Conservation (phyloP, 495 filamentous ascomycete species). For the Sabuloglossum arenarium region DNA sequence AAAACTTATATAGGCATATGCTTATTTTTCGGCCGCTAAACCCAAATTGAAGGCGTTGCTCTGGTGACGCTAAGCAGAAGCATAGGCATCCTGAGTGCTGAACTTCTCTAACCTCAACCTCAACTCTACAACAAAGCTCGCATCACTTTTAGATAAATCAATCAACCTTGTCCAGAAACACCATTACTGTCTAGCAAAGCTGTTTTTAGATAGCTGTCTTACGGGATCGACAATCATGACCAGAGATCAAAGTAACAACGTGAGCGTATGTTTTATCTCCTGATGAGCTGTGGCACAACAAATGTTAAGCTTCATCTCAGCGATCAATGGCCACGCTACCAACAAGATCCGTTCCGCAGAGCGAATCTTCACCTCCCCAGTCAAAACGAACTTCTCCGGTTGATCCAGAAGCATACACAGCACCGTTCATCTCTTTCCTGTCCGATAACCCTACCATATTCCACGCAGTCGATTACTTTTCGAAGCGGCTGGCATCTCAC, state of each 20-base stretch:
- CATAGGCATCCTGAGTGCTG: too few relatives aligned
- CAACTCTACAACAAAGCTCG: too few relatives aligned
- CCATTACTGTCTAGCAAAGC: too few relatives aligned
- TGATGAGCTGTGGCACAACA: neutral
- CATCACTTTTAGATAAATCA: too few relatives aligned
- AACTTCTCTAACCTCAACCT: too few relatives aligned
- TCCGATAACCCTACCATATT: slow-evolving; percentile 81
- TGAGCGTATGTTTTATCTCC: neutral
- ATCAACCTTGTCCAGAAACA: too few relatives aligned
- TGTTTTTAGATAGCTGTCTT: too few relatives aligned
- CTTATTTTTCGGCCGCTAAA: too few relatives aligned
- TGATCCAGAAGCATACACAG: slow-evolving; percentile 30
- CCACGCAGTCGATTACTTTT: slow-evolving; percentile 62
- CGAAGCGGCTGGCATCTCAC: slow-evolving; percentile 40
- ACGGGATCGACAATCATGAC: neutral
- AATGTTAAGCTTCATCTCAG: neutral
- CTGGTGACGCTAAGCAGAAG: too few relatives aligned
- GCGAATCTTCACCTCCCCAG: neutral
- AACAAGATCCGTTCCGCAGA: neutral
- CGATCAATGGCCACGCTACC: neutral
- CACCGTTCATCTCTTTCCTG: slow-evolving; percentile 78
- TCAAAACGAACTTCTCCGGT: neutral
- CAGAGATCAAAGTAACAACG: neutral
- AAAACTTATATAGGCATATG: too few relatives aligned
- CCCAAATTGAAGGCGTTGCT: too few relatives aligned